These are phyloP conservation scores for Paspalum notatum DNA, from an alignment of 176 grass and related monocot genomes.

Conservation along the genomic window DNA sequence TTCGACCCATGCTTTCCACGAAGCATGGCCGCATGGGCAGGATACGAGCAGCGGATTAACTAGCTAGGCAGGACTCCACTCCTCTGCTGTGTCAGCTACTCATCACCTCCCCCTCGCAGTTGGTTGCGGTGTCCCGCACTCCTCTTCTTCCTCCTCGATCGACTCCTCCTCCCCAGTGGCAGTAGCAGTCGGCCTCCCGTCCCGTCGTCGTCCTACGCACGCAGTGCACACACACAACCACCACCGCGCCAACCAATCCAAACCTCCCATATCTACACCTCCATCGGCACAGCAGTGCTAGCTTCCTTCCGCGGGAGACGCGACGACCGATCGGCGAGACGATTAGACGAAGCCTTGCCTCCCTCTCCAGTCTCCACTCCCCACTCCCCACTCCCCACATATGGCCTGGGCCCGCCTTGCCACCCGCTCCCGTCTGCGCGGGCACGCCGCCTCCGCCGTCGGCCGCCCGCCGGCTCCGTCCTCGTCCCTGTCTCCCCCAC, in stretches of 20 bases:
- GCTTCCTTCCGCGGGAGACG: neutral
- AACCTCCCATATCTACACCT: neutral
- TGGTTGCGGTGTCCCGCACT: constrained; percentile 41
- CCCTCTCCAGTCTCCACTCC: neutral
- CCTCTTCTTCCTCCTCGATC: constrained; percentile 18
- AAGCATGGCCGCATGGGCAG: neutral
- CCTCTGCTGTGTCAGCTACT: neutral
- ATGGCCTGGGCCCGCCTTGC: constrained; percentile 42
- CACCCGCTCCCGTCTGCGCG: constrained; percentile 18
- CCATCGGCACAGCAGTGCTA: neutral
- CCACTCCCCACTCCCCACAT: neutral
- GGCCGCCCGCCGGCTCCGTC: neutral
- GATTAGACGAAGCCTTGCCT: neutral
- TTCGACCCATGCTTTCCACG: constrained; percentile 20
- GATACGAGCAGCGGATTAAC: neutral
- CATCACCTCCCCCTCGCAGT: neutral
- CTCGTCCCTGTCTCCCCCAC: neutral
- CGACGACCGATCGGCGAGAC: constrained; percentile 8
- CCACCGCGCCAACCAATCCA: constrained; percentile 2
- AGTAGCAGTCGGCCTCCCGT: neutral
- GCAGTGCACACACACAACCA: neutral
- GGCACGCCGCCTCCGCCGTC: neutral
- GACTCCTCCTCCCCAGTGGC: too few relatives aligned
- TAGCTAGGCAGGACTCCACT: neutral
- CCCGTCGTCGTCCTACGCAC: neutral